Conservation (phyloP, 202 grass and related monocot species). For the Eragrostis tef region DNA sequence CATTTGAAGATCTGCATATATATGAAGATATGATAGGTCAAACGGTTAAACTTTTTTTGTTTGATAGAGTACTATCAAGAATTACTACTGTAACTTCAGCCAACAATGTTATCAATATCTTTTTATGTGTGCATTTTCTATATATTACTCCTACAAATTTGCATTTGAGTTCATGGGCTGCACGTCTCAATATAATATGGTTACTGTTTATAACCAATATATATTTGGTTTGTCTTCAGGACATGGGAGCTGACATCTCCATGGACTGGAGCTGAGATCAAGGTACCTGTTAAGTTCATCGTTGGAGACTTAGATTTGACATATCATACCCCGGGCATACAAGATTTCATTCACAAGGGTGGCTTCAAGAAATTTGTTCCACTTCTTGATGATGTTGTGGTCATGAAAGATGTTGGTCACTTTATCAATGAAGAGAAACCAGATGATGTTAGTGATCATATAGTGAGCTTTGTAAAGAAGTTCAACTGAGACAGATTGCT, state of each 20-base stretch:
- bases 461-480: conserved; percentile 63
- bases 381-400: conserved; percentile 55
- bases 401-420: conserved; percentile 67
- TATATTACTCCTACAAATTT: background rate
- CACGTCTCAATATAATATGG: background rate
- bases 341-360: conserved; percentile 66
- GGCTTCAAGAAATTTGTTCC: conserved; percentile 68
- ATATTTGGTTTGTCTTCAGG: conserved; percentile 17
- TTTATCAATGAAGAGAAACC: conserved; percentile 78
- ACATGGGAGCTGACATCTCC: conserved; percentile 68
- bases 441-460: conserved; percentile 51
- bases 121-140: background rate
- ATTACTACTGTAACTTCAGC: background rate
- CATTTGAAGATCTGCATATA: no score
- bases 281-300: conserved; percentile 61
- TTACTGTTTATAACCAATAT: background rate
- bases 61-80: background rate
- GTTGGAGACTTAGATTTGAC: conserved; percentile 71
- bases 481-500: conserved; percentile 31
- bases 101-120: background rate
- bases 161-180: background rate
- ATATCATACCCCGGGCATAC: conserved; percentile 56
- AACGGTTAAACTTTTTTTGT: background rate
- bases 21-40: no score
- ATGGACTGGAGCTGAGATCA: conserved; percentile 58